Evolutionary conservation across 495 filamentous ascomycete species (phyloP), one percentile per base, ranked within the genome.

Genomic region (Trichocladium uniseriatum): DNA sequence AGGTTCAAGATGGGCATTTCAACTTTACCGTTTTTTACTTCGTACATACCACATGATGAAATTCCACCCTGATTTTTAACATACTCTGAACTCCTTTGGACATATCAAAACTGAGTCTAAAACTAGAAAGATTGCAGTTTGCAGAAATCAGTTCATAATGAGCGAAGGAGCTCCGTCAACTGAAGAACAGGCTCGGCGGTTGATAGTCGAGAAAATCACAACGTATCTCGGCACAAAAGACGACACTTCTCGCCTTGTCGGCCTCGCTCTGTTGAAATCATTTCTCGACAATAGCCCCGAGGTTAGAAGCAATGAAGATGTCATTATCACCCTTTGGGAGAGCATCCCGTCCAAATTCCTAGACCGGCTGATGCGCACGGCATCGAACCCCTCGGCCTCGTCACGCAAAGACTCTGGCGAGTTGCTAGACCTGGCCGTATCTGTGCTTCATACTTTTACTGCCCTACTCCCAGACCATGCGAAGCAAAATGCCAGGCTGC

Each of bases 241-340:
- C 55, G 81, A 84, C 52, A 84, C 80, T 0, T 76, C 75, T 5
- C 73, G 77, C 41, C 83, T 85, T 44, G 79, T 84, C 32, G 81
- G 81, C 0, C 66, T 84, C n/a, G 76, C 81, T 0, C 62, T 84
- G 35, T 61, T 84, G 32, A 81, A 77, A 47, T 73, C 78, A 7
- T 60, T 82, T 5, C 64, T 83, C 2, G 79, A 81, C 57, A 80
- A 79, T 45, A 64, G 70, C 0, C 56, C 65, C 1, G 66, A 75
- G 21, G 59, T 76, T 24, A 51, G 65, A 50, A 51, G 60, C 36
- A 59, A 79, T 52, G 62, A 65, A 41, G 59, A 52, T 11, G 44
- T 45, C 20, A 60, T 73, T 0, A 38, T 46, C 34, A 42, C 52
- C 6, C 52, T 79, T 28, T 83, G 80, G 81, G 63, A 70, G 46